Evolutionary conservation across 352 stramenopile species (phyloP).

Genomic region (Phytophthora multivora): DNA sequence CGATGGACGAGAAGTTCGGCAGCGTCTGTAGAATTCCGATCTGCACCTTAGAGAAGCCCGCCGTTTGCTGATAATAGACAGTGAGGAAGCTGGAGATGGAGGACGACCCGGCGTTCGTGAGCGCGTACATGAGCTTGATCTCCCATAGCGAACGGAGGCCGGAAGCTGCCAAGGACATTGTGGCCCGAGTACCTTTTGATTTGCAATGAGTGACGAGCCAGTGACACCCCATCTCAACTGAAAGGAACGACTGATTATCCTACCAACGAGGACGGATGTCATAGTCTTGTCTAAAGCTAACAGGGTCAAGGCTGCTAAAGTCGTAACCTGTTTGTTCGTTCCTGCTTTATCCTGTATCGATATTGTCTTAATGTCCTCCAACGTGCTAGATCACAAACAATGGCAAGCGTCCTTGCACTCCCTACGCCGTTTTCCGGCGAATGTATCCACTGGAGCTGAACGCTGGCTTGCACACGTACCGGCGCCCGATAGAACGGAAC

Average conservation of each 20-base stretch:
- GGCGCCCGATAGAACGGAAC: constrained; percentile 74
- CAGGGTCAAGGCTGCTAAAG: not conserved
- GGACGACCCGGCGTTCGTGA: constrained; percentile 54
- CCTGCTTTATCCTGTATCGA: constrained; percentile 6
- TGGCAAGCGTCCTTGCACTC: not conserved
- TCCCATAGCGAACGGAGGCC: constrained; percentile 27
- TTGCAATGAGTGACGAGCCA: not conserved
- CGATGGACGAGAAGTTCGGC: constrained; percentile 52
- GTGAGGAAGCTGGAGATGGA: constrained; percentile 67
- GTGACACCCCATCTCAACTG: not conserved
- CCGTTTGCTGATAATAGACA: constrained; percentile 66
- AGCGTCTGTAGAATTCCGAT: constrained; percentile 74
- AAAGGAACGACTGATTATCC: too few species aligned
- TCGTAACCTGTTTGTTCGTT: constrained; percentile 8
- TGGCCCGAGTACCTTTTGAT: not conserved
- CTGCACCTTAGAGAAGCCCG: constrained; percentile 67
- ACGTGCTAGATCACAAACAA: not conserved
- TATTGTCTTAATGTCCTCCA: not conserved
- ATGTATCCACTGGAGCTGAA: constrained; percentile 90
- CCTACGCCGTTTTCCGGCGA: constrained; percentile 55
- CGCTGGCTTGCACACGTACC: constrained; percentile 86
- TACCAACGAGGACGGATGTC: too few species aligned
- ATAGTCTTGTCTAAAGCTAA: too few species aligned
- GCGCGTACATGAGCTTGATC: constrained; percentile 67
- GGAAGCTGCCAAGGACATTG: not conserved